A percentile compares a stretch with the other conserved stretches of the same genome.
These are phyloP conservation scores for Calonectria pseudoturangicola DNA, from an alignment of 2,329 filamentous ascomycete genomes.

Conservation along the genomic window DNA sequence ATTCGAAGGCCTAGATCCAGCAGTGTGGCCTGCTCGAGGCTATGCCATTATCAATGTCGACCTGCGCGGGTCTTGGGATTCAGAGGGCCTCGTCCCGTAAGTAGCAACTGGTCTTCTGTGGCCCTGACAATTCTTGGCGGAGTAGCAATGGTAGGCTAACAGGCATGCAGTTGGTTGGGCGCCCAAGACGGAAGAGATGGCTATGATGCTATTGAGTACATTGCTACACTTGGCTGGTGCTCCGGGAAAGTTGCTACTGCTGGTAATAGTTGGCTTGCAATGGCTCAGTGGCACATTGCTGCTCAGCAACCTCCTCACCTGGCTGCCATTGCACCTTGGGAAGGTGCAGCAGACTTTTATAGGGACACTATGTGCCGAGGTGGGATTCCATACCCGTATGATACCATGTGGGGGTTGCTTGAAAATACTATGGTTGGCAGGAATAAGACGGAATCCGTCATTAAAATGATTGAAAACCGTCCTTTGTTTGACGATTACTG, in stretches of 20 bases:
- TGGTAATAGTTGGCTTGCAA: conserved; percentile 29
- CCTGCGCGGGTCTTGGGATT: conserved; percentile 20
- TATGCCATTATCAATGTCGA: conserved; percentile 37
- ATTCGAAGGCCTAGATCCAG: conserved; percentile 36
- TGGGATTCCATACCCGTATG: conserved; percentile 21
- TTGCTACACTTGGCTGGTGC: conserved; percentile 29
- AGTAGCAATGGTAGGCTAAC: neutral
- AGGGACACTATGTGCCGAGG: conserved; percentile 19
- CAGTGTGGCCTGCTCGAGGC: conserved; percentile 34
- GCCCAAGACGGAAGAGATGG: conserved; percentile 23
- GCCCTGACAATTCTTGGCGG: neutral
- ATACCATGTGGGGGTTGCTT: conserved; percentile 18
- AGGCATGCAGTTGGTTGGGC: conserved; percentile 1
- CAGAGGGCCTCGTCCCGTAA: conserved; percentile 22
- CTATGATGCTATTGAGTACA: conserved; percentile 27
- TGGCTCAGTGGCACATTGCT: conserved; percentile 25
- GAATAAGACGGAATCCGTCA: neutral
- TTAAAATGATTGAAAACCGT: conserved; percentile 9
- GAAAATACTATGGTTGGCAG: conserved; percentile 2
- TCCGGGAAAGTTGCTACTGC: conserved; percentile 12
- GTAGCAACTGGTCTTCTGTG: neutral
- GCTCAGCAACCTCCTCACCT: conserved; percentile 21
- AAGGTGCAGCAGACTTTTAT: conserved; percentile 28
- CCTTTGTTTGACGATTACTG: conserved; percentile 25
- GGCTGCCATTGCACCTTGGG: conserved; percentile 20